These are phyloP conservation scores for Kodamaea kakaduensis DNA, from an alignment of 805 yeast genomes.

Conservation along the genomic window DNA sequence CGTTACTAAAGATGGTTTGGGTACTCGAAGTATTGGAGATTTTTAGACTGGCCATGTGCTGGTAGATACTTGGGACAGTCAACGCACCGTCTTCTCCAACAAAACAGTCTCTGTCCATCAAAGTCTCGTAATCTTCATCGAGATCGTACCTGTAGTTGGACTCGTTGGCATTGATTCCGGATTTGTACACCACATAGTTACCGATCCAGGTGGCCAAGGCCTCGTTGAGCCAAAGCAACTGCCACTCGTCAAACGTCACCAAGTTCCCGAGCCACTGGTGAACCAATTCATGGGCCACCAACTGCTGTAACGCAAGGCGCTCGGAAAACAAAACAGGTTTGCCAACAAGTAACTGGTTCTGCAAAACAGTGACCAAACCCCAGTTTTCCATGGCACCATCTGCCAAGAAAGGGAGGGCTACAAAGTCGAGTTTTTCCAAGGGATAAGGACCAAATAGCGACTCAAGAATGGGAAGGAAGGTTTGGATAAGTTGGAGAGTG, in stretches of 20 bases:
- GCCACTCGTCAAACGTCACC: conserved; percentile 65
- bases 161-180: conserved; percentile 14
- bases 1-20: conserved; percentile 46
- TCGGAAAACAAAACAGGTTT: conserved; percentile 20
- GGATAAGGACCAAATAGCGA: conserved; percentile 50
- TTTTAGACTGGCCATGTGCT: conserved; percentile 29
- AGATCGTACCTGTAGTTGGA: conserved; percentile 11
- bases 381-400: conserved; percentile 84
- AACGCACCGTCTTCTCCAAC: conserved; percentile 13
- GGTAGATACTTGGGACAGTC: conserved; percentile 32
- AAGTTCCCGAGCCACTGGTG: conserved; percentile 80
- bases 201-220: conserved; percentile 76
- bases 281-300: conserved; percentile 67
- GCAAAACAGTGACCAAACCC: conserved; percentile 61
- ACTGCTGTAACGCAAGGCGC: conserved; percentile 40
- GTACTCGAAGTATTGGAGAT: conserved; percentile 21
- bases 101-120: conserved; percentile 36
- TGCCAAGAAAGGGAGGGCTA: conserved; percentile 63
- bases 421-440: conserved; percentile 59
- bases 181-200: conserved; percentile 34
- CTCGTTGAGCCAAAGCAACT: conserved; percentile 70
- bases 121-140: conserved; percentile 21
- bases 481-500: conserved; percentile 46
- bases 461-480: conserved; percentile 47
- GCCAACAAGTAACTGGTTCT: conserved; percentile 37